Base-by-base conservation (phyloP, 345 rosid genomes). In the Aurinia saxatilis region DNA sequence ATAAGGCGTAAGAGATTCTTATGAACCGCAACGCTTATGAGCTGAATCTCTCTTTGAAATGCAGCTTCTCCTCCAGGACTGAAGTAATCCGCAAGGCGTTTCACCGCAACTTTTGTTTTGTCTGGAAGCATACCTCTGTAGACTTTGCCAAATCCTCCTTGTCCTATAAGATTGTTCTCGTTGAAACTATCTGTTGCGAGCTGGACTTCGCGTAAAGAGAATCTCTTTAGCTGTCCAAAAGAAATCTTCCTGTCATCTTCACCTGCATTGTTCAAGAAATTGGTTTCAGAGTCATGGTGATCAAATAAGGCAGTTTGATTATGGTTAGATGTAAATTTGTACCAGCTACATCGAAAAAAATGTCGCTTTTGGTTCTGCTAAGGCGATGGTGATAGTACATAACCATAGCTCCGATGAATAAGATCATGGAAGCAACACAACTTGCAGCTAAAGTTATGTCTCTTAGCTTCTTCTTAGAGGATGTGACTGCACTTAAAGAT, bases 91-190 rank as follows among this genome's bases (percentile, higher is more conserved):
- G 80, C 71, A 11, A 91, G 95, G 2, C 98, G 88, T 77, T 91
- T 91, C 30, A 88, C 81, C 1, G 98, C 96, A 55, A 91, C 81
- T 65, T 83, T 79, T 31, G 85, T 83, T 71, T 72, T 74, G 79
- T 88, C 96, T 12, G 81, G 67, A 66, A 91, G 98, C 52, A 84
- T 70, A 44, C 96, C 98, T 77, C 77, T 83, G 59, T 91, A 91
- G 29, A 91, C 96, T 73, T 84, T 88, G 13, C 98, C 98, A 64
- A 86, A 91, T 8, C 98, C 98, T 78, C 98, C 95, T 63, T 84
- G 95, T 55, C 98, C 98, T 11, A 91, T 86, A 57, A 86, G 17
- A 61, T 81, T 88, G 68, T 63, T 76, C 46, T 88, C 96, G 34
- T 81, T 82, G 84, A 91, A 91, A 66, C 84, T 78, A 63, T 86